These are phyloP conservation scores for Saccharomyces eubayanus DNA, from an alignment of 805 yeast genomes.

Conservation along the genomic window DNA sequence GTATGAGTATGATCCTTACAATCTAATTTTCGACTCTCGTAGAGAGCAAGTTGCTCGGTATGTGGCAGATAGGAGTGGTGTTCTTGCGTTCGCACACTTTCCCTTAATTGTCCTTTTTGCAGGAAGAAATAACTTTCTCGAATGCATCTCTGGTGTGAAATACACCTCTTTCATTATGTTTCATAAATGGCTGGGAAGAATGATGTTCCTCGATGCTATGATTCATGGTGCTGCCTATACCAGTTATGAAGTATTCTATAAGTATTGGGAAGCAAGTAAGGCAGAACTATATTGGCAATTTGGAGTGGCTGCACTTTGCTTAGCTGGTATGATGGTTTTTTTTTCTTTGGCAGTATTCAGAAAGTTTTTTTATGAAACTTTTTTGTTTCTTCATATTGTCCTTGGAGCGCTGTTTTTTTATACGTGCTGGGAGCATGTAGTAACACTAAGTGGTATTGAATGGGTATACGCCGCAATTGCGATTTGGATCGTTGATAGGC, in stretches of 20 bases:
- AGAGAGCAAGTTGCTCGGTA: slow-evolving; percentile 20
- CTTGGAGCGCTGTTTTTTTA: slow-evolving; percentile 36
- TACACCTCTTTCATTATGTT: slow-evolving; percentile 54
- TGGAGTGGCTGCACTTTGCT: slow-evolving; percentile 35
- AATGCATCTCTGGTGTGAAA: slow-evolving; percentile 52
- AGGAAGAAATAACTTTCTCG: slow-evolving; percentile 64
- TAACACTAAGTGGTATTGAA: slow-evolving; percentile 36
- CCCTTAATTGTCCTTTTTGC: slow-evolving; percentile 58
- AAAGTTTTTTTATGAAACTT: slow-evolving; percentile 37
- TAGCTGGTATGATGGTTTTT: slow-evolving; percentile 24
- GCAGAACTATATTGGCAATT: slow-evolving; percentile 32
- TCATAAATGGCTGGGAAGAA: slow-evolving; percentile 52
- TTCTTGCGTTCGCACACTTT: slow-evolving; percentile 37
- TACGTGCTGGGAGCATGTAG: slow-evolving; percentile 42
- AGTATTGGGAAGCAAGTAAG: slow-evolving; percentile 5
- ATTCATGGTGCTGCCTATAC: slow-evolving; percentile 36
- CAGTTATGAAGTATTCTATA: slow-evolving; percentile 25
- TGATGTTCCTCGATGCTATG: slow-evolving; percentile 31
- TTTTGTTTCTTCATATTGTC: slow-evolving; percentile 38
- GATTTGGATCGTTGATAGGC: slow-evolving; percentile 38
- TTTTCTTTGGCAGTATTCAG: slow-evolving; percentile 31
- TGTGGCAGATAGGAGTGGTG: slow-evolving; percentile 42
- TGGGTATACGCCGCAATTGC: slow-evolving; percentile 34
- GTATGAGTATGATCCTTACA: slow-evolving; percentile 13
- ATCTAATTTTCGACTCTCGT: slow-evolving; percentile 10